Conservation (phyloP, 139 green algal species). For the Astrephomene gubernaculifera region DNA sequence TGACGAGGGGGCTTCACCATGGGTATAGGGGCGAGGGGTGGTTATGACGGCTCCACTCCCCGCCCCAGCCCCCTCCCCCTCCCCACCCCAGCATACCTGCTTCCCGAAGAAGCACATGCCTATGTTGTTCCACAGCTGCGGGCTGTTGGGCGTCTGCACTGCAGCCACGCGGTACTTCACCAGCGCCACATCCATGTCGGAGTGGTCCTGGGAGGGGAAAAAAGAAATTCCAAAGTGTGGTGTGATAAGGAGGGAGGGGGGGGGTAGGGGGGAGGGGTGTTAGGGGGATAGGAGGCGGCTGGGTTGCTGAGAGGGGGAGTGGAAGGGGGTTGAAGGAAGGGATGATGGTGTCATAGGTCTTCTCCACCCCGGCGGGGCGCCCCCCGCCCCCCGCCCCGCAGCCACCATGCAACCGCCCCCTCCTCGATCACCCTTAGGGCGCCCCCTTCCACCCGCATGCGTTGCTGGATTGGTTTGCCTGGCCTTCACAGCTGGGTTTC, state of each 20-base stretch:
- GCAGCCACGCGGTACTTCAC: constrained; percentile 87
- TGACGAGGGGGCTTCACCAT: too few relatives aligned
- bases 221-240: not conserved
- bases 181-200: constrained; percentile 84
- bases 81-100: constrained; percentile 54
- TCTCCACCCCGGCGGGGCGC: not conserved
- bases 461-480: too few relatives aligned
- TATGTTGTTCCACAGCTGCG: constrained; percentile 93
- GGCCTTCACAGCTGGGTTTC: too few relatives aligned
- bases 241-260: not conserved
- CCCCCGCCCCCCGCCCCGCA: not conserved
- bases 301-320: not conserved
- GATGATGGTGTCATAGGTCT: not conserved
- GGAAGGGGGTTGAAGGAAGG: not conserved
- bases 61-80: too few relatives aligned
- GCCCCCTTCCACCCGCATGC: too few relatives aligned
- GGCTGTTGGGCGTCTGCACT: constrained; percentile 76
- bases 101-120: constrained; percentile 92
- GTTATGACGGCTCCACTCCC: too few relatives aligned
- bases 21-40: too few relatives aligned
- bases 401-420: not conserved
- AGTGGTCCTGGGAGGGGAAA: constrained; percentile 72
- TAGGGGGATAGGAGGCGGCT: not conserved
- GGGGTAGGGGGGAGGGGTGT: not conserved
- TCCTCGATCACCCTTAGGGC: too few relatives aligned